A percentile compares a stretch with the other conserved stretches of the same genome.
phyloP scores from a whole-genome alignment of 2,329 filamentous ascomycete genomes.

The Fonsecaea pedrosoi region DNA sequence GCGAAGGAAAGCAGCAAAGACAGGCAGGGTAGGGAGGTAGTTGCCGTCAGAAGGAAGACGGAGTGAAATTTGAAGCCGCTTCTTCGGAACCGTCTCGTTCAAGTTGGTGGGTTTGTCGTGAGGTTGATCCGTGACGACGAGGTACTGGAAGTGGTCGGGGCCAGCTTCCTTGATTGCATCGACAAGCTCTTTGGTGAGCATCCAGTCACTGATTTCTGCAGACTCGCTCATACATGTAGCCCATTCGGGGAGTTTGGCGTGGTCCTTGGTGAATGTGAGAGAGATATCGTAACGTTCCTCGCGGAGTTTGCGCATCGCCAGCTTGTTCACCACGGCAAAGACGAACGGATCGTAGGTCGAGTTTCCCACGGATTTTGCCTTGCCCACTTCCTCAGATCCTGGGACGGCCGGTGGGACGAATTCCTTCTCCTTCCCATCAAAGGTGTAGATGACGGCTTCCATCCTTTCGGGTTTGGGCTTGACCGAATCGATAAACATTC shows the following conservation, averaged over 20 bases:
- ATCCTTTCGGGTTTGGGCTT: constrained; percentile 72
- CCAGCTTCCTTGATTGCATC: constrained; percentile 79
- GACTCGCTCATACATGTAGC: constrained; percentile 95
- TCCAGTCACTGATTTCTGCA: constrained; percentile 85
- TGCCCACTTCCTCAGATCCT: constrained; percentile 64
- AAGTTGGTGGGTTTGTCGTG: constrained; percentile 83
- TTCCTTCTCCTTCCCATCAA: constrained; percentile 87
- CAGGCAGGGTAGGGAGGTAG: constrained; percentile 70
- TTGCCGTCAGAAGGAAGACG: constrained; percentile 69
- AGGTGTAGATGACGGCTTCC: constrained; percentile 81
- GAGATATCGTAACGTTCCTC: constrained; percentile 95
- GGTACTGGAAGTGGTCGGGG: constrained; percentile 75
- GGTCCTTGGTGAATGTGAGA: constrained; percentile 90
- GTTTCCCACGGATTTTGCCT: constrained; percentile 65
- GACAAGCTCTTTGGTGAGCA: constrained; percentile 87
- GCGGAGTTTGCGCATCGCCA: constrained; percentile 84
- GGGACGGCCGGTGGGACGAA: constrained; percentile 71
- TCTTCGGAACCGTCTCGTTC: constrained; percentile 81
- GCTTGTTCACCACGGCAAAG: constrained; percentile 95
- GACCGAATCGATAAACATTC: constrained; percentile 82
- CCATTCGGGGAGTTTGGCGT: constrained; percentile 87
- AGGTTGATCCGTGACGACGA: constrained; percentile 90
- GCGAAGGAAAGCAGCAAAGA: constrained; percentile 83
- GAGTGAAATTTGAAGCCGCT: constrained; percentile 80
- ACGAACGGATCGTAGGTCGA: constrained; percentile 86